Percentiles rank a stretch among this genome's conserved stretches.
Evolutionary conservation across 2,329 filamentous ascomycete species (phyloP).

Genomic region (Trichophyton schoenleinii): DNA sequence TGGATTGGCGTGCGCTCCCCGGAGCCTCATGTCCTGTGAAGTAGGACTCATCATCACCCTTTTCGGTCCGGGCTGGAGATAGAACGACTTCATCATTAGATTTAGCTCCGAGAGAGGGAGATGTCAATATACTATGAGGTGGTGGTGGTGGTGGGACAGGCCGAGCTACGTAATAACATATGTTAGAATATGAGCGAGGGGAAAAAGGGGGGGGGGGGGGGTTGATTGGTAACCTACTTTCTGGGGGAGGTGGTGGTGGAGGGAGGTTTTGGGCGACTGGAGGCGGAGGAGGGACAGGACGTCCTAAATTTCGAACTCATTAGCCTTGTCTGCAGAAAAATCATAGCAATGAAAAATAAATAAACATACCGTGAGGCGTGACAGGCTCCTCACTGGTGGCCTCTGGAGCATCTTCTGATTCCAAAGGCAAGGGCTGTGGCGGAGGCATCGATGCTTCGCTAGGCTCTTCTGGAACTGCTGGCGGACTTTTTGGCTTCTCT

Average conservation of each 20-base stretch:
- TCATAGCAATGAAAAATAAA: not conserved
- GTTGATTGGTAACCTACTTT: not conserved
- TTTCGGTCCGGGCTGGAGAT: slow-evolving; percentile 21
- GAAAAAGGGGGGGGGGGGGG: not conserved
- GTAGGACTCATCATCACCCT: slow-evolving; percentile 5
- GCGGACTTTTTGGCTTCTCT: slow-evolving; percentile 5
- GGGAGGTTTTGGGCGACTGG: not conserved
- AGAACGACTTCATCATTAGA: slow-evolving; percentile 70
- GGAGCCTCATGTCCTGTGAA: slow-evolving; percentile 3
- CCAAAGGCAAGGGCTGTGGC: not conserved
- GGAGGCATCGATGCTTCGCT: not conserved
- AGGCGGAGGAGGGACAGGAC: not conserved
- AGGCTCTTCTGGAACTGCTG: not conserved
- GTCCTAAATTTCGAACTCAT: not conserved
- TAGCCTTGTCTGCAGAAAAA: not conserved
- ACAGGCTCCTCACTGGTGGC: not conserved
- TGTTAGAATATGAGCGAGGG: not conserved
- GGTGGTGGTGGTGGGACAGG: slow-evolving; percentile 45
- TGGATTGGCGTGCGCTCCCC: not conserved
- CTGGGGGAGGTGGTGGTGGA: not conserved
- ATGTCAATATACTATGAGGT: slow-evolving; percentile 43
- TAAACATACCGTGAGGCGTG: not conserved
- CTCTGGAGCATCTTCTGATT: not conserved
- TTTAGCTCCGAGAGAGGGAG: slow-evolving; percentile 65
- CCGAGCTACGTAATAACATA: slow-evolving; percentile 41